Evolutionary conservation across 1,139 yeast genomes (phyloP).

Genomic region (Debaryomyces subglobosus): DNA sequence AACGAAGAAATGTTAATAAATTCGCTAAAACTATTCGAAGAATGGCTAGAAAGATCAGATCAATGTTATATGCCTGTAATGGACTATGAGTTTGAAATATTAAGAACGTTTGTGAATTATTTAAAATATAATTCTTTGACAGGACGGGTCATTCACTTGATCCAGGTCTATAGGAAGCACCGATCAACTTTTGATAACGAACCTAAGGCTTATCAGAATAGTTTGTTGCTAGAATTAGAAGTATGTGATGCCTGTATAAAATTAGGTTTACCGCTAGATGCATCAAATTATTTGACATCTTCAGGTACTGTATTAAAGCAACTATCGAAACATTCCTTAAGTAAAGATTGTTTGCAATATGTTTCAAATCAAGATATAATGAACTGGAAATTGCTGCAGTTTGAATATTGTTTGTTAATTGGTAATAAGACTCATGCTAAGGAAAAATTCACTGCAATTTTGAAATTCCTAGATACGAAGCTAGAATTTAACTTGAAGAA

Average conservation of each 20-base stretch:
- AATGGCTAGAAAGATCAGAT: conserved; percentile 13
- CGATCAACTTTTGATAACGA: neutral
- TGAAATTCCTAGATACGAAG: conserved; percentile 28
- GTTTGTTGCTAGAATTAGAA: conserved; percentile 18
- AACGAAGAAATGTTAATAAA: conserved; percentile 16
- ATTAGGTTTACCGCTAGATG: conserved; percentile 15
- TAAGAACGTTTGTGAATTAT: conserved; percentile 33
- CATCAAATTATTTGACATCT: conserved; percentile 17
- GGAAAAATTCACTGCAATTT: conserved; percentile 26
- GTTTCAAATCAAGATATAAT: conserved; percentile 19
- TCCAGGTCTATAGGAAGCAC: conserved; percentile 15
- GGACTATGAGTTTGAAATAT: conserved; percentile 32
- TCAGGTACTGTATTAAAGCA: conserved; percentile 21
- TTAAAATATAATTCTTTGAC: conserved; percentile 40
- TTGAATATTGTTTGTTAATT: conserved; percentile 25
- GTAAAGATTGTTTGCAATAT: neutral
- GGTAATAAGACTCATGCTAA: conserved; percentile 21
- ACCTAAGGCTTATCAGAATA: conserved; percentile 5
- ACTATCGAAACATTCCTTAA: neutral
- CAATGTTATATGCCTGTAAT: neutral
- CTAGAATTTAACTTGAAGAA: conserved; percentile 32
- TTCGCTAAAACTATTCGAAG: conserved; percentile 16
- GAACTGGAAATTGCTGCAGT: conserved; percentile 35
- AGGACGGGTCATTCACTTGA: conserved; percentile 26
- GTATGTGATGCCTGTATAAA: conserved; percentile 18